Evolutionary conservation across 331 rosid genomes (phyloP), one percentile per base, ranked within the genome.

Genomic region (Phaseolus coccineus): DNA sequence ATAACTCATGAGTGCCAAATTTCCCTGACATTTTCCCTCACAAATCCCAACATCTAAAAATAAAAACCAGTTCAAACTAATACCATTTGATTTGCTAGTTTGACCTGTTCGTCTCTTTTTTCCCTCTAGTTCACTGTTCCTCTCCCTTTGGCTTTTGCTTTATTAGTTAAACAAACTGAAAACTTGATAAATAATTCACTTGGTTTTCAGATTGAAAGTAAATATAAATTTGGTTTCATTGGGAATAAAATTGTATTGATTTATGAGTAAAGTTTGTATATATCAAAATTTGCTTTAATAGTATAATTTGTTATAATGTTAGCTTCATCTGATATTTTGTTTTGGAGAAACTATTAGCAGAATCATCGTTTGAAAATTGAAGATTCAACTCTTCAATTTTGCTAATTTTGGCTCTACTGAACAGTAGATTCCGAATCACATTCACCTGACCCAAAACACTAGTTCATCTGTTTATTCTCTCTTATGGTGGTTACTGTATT

Each of bases 331-430:
- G 25, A 53, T 53, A 39, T 55, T 12, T 52, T 62, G 42, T 75
- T 76, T 76, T 37, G 31, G 31, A n/a, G 5, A n/a, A 47, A 70
- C 33, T 28, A 4, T n/a, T 30, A 50, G 74, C 15, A 28, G 47
- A 74, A 10, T 50, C 30, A 44, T 62, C 62, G 48, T 6, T 19
- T 62, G 71, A 46, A 59, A 59, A 25, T 7, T 5, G 30, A 61
- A 59, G 61, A 59, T 46, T 75, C 35, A 31, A 66, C 65, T 76
- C 22, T 63, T 62, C 51, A 52, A 47, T 22, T 61, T 46, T 3
- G 71, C 48, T 47, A 39, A 47, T 46, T 64, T 52, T 14, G 69
- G 15, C 37, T 55, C 15, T 1, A 25, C 22, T 24, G 4, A 53
- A 40, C 22, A 8, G 25, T 56, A 57, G 11, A 57, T 57, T 57